A percentile compares a stretch with the other conserved stretches of the same genome.
Evolutionary conservation across 805 yeast genomes (phyloP).

Genomic region (Suhomyces kilbournensis): DNA sequence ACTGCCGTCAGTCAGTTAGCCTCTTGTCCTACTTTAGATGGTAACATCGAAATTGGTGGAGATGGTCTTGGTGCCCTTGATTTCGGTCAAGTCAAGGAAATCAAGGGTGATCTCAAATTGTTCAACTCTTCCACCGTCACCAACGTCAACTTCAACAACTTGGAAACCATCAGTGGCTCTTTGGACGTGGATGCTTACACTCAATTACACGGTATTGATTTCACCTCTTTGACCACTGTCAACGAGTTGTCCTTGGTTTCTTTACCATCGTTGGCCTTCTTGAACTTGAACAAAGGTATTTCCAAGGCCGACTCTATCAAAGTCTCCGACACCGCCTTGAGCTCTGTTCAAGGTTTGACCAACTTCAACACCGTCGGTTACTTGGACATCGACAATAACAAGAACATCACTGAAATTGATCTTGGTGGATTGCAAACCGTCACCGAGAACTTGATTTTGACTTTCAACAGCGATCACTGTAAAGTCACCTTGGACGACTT

Average conservation of each 20-base stretch:
- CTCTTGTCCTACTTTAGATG: conserved; percentile 42
- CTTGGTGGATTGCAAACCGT: conserved; percentile 32
- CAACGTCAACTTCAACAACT: conserved; percentile 26
- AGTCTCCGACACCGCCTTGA: conserved; percentile 42
- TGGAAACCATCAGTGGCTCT: conserved; percentile 35
- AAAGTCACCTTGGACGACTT: conserved; percentile 32
- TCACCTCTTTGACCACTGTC: conserved; percentile 28
- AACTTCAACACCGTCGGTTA: conserved; percentile 29
- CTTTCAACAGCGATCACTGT: conserved; percentile 40
- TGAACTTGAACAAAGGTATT: conserved; percentile 37
- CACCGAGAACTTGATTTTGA: conserved; percentile 33
- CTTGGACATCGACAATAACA: conserved; percentile 43
- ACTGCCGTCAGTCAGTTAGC: conserved; percentile 31
- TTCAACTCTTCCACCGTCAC: conserved; percentile 40
- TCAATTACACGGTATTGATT: conserved; percentile 37
- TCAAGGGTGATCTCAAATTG: conserved; percentile 28
- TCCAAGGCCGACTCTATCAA: conserved; percentile 31
- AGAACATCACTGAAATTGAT: conserved; percentile 37
- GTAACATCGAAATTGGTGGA: conserved; percentile 36
- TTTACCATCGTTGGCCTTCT: conserved; percentile 39
- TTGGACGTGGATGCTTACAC: conserved; percentile 36
- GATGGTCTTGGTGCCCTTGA: conserved; percentile 18
- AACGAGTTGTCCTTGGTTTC: conserved; percentile 34
- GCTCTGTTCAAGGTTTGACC: conserved; percentile 32
- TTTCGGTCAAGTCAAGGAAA: conserved; percentile 18